These are phyloP conservation scores for Melaleuca quinquenervia DNA, from an alignment of 345 rosid species.

Conservation along the genomic window DNA sequence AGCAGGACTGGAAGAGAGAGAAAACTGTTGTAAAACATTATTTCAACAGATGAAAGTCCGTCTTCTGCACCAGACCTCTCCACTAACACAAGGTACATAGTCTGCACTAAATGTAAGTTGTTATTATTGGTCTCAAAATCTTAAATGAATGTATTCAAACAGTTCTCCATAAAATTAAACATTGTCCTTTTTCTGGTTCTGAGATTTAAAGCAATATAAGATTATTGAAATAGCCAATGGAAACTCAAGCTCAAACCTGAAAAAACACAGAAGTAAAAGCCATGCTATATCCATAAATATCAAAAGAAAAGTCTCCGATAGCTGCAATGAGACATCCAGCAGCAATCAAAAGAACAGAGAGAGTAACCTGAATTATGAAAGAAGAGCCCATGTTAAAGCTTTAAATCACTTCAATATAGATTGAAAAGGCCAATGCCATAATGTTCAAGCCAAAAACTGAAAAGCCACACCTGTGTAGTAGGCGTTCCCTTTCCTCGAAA, in stretches of 20 bases:
- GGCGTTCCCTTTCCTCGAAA: conserved; percentile 75
- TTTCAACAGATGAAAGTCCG: conserved; percentile 86
- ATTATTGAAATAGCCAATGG: neutral
- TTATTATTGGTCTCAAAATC: neutral
- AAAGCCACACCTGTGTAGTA: conserved; percentile 50
- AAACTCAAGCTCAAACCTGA: conserved; percentile 31
- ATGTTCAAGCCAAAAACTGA: neutral
- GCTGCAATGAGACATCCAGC: conserved; percentile 90
- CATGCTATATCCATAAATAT: conserved; percentile 77
- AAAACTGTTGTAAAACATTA: conserved; percentile 94
- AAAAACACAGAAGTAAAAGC: conserved; percentile 91
- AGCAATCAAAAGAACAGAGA: conserved; percentile 77
- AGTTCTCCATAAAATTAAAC: neutral
- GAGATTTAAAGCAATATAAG: neutral
- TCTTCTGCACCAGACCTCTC: conserved; percentile 97
- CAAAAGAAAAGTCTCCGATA: conserved; percentile 90
- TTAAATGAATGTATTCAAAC: neutral
- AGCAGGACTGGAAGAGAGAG: conserved; percentile 79
- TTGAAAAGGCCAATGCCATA: neutral
- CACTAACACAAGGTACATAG: conserved; percentile 93
- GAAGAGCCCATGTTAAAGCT: neutral
- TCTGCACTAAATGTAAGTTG: conserved; percentile 36
- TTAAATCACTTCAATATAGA: neutral
- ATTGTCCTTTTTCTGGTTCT: neutral
- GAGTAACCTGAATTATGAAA: conserved; percentile 52